Percentiles rank a stretch among this genome's conserved stretches.
Conservation (phyloP, 2,329 filamentous ascomycete genomes). For the Pyrenophora tritici-repentis region DNA sequence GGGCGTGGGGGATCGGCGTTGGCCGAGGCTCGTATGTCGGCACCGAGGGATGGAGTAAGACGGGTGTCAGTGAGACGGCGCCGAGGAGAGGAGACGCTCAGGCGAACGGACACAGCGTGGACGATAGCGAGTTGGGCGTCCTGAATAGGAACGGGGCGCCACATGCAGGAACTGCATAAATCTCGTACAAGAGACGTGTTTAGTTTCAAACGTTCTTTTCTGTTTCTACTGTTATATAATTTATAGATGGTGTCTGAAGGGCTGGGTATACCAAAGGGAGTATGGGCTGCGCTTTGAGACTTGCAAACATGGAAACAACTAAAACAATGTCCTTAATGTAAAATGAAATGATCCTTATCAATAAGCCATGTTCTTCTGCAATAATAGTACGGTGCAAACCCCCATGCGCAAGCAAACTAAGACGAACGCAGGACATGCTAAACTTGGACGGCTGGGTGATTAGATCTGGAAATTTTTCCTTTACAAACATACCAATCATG, state of each 20-base stretch:
- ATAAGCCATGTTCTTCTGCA: too few species aligned
- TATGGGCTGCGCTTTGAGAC: too few species aligned
- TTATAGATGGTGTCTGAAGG: too few species aligned
- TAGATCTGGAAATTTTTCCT: too few species aligned
- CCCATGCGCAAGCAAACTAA: too few species aligned
- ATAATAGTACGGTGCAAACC: too few species aligned
- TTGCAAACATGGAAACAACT: too few species aligned
- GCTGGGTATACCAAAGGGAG: too few species aligned
- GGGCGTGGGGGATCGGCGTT: slow-evolving; percentile 79
- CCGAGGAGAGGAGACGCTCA: slow-evolving; percentile 7
- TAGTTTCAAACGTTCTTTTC: background rate
- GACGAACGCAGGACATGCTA: too few species aligned
- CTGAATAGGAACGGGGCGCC: slow-evolving; percentile 9
- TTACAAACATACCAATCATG: background rate
- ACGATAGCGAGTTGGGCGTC: slow-evolving; percentile 12
- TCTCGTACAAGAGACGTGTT: background rate
- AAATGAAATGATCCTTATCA: too few species aligned
- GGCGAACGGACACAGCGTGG: slow-evolving; percentile 3
- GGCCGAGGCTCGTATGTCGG: slow-evolving; percentile 57
- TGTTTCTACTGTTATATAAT: background rate
- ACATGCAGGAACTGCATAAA: slow-evolving; percentile 2
- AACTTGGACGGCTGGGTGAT: too few species aligned
- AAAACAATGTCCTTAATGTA: too few species aligned
- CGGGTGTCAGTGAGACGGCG: slow-evolving; percentile 16
- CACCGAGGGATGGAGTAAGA: slow-evolving; percentile 51